Evolutionary conservation across 1,284 basidiomycete species (phyloP).

Genomic region (Trichosporon sp.): DNA sequence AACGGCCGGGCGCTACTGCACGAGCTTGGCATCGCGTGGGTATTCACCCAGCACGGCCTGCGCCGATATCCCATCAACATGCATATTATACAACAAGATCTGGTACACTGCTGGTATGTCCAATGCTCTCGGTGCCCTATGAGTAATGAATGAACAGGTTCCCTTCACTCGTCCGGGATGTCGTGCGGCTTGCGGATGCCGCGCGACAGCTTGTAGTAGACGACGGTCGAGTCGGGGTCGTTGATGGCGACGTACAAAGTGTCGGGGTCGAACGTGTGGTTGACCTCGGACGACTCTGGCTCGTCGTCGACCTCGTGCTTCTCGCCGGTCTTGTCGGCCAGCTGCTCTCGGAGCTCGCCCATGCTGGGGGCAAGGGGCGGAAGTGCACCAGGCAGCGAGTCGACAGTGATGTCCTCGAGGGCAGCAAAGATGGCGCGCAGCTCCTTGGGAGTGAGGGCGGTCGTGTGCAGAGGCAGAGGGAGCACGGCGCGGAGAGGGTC

Average conservation of each 20-base stretch:
- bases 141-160: background rate
- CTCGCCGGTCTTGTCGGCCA: constrained; percentile 8
- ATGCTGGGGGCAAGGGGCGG: constrained; percentile 29
- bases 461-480: constrained; percentile 45
- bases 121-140: background rate
- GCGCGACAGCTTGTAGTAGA: constrained; percentile 50
- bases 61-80: background rate
- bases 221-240: constrained; percentile 47
- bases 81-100: constrained; percentile 6
- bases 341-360: constrained; percentile 22
- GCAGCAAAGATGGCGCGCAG: constrained; percentile 37
- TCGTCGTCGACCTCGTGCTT: constrained; percentile 8
- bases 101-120: background rate
- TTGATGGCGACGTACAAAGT: constrained; percentile 48
- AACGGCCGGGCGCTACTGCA: background rate
- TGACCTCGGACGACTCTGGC: constrained; percentile 5
- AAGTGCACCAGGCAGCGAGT: constrained; percentile 27
- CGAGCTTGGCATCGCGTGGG: background rate
- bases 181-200: constrained; percentile 51
- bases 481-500: constrained; percentile 45
- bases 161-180: constrained; percentile 47
- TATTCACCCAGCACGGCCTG: background rate
- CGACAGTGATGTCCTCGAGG: constrained; percentile 20
- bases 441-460: constrained; percentile 39
- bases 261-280: constrained; percentile 33